Conservation (phyloP, 2,329 filamentous ascomycete genomes). For the Alternaria burnsii region DNA sequence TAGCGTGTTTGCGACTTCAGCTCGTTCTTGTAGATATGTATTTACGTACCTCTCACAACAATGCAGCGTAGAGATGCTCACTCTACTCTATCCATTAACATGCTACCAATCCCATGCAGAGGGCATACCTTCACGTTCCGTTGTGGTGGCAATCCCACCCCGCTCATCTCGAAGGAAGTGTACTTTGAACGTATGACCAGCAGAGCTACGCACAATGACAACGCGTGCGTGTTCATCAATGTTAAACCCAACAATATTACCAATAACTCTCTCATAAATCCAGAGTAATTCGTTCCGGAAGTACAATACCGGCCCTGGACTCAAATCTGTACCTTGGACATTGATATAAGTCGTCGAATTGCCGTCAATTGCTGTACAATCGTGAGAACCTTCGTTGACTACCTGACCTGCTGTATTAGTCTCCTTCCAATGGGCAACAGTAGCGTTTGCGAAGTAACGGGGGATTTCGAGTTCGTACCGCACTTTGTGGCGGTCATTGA, state of each 20-base stretch:
- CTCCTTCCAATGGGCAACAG: background rate
- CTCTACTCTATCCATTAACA: background rate
- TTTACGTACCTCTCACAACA: background rate
- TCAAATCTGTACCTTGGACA: background rate
- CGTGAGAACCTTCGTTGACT: background rate
- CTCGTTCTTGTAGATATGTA: background rate
- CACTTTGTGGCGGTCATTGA: background rate
- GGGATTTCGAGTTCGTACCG: background rate
- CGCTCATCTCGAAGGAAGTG: background rate
- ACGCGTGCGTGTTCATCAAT: background rate
- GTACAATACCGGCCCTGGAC: background rate
- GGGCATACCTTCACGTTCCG: background rate
- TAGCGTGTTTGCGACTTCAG: background rate
- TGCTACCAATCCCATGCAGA: background rate
- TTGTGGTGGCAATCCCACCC: background rate
- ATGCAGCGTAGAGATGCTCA: background rate
- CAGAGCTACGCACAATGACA: conserved; percentile 1
- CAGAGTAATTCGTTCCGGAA: background rate
- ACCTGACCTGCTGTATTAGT: background rate
- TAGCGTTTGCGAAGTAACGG: background rate
- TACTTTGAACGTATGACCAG: background rate
- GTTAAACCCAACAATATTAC: background rate
- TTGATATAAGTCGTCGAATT: background rate
- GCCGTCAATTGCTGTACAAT: background rate
- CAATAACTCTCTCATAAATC: background rate